A percentile compares a stretch with the other conserved stretches of the same genome.
Evolutionary conservation across 352 stramenopile genomes (phyloP).

Genomic region (Thalassiosira hispida): DNA sequence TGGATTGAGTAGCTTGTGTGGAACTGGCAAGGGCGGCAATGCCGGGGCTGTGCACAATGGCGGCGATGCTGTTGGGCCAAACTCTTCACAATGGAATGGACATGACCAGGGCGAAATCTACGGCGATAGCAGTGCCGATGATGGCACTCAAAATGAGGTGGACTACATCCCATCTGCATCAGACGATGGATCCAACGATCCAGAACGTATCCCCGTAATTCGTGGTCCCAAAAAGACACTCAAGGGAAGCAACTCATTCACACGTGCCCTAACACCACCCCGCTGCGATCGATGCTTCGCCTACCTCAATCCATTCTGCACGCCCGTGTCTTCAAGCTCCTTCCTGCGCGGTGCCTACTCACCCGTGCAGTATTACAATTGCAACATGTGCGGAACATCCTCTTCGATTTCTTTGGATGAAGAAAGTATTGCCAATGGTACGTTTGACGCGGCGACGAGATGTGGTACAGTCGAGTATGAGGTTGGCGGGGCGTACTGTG

Average conservation of each 20-base stretch:
- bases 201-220: constrained; percentile 48
- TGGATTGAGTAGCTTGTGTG: constrained; percentile 43
- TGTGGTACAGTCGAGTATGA: constrained; percentile 75
- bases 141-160: constrained; percentile 12
- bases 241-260: background rate
- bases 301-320: constrained; percentile 81
- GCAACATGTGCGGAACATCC: constrained; percentile 45
- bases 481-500: constrained; percentile 67
- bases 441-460: constrained; percentile 28
- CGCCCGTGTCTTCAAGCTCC: constrained; percentile 34
- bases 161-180: constrained; percentile 46
- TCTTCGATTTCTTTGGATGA: constrained; percentile 42
- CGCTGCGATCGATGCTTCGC: constrained; percentile 70
- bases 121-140: background rate
- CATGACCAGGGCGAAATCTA: constrained; percentile 47
- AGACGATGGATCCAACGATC: constrained; percentile 21
- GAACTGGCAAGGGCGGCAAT: background rate
- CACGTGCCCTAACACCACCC: constrained; percentile 39
- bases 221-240: constrained; percentile 7
- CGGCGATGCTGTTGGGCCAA: background rate
- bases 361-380: constrained; percentile 46
- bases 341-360: constrained; percentile 40
- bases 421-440: constrained; percentile 34
- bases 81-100: constrained; percentile 42
- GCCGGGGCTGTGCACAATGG: background rate